phyloP scores from a whole-genome alignment of 768 basidiomycete genomes.

The Nevesoporus exiguus region DNA sequence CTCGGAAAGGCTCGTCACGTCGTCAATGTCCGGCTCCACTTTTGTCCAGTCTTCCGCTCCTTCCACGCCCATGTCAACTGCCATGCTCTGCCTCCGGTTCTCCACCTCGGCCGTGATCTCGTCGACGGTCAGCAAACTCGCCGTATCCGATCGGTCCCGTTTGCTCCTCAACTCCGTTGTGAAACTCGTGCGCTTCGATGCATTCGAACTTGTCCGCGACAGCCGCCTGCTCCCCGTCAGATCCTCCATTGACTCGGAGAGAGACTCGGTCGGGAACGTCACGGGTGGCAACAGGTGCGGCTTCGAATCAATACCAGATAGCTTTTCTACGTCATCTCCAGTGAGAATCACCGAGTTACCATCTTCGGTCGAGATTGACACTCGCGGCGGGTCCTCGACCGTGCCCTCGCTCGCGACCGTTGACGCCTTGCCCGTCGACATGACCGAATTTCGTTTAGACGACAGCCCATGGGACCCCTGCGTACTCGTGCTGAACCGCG shows the following conservation, averaged over 20 bases:
- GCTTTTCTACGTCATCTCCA: slow-evolving; percentile 41
- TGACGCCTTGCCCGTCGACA: slow-evolving; percentile 35
- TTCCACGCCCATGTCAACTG: slow-evolving; percentile 42
- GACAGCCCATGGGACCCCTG: slow-evolving; percentile 41
- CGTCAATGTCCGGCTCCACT: slow-evolving; percentile 53
- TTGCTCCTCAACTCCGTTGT: slow-evolving; percentile 80
- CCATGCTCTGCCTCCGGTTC: slow-evolving; percentile 52
- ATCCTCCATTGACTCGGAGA: slow-evolving; percentile 74
- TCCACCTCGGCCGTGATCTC: slow-evolving; percentile 97
- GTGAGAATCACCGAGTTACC: slow-evolving; percentile 63
- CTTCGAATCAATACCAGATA: slow-evolving; percentile 28
- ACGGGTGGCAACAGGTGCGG: slow-evolving; percentile 75
- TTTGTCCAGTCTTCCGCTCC: slow-evolving; percentile 71
- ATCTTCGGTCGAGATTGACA: slow-evolving; percentile 75
- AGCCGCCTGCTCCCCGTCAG: slow-evolving; percentile 38
- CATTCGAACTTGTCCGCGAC: slow-evolving; percentile 45
- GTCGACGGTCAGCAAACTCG: slow-evolving; percentile 91
- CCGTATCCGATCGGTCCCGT: slow-evolving; percentile 83
- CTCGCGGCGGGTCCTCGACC: slow-evolving; percentile 57
- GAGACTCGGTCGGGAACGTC: slow-evolving; percentile 70
- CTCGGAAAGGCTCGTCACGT: slow-evolving; percentile 44
- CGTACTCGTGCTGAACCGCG: slow-evolving; percentile 37
- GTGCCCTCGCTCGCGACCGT: slow-evolving; percentile 19
- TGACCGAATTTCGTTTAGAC: slow-evolving; percentile 43
- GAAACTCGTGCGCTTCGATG: slow-evolving; percentile 68